These are phyloP conservation scores for Kentomonas sorsogonicus DNA, from an alignment of 208 protist species.

Conservation along the genomic window DNA sequence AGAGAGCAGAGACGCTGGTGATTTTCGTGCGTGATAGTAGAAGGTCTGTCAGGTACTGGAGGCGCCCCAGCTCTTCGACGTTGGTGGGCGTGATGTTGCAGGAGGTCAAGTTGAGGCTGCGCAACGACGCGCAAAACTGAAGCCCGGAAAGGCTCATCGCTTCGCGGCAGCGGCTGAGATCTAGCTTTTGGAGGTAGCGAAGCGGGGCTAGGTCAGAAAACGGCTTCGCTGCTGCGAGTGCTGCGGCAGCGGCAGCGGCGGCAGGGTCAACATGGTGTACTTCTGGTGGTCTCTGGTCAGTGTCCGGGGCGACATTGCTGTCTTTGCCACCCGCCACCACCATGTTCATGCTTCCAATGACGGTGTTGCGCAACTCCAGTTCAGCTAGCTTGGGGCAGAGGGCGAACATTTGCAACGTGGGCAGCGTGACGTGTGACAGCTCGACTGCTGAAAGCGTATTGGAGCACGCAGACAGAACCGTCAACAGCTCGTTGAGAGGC, in stretches of 20 bases:
- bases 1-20: conserved; percentile 12
- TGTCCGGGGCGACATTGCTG: too few relatives aligned
- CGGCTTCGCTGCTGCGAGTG: background rate
- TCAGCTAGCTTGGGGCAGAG: conserved; percentile 15
- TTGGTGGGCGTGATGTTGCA: conserved; percentile 14
- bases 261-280: background rate
- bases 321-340: background rate
- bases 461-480: conserved; percentile 15
- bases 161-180: conserved; percentile 12
- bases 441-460: conserved; percentile 16
- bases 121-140: conserved; percentile 11
- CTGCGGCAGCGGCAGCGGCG: background rate
- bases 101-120: conserved; percentile 17
- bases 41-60: conserved; percentile 16
- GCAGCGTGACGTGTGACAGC: conserved; percentile 12
- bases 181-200: conserved; percentile 9
- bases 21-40: conserved; percentile 18
- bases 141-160: conserved; percentile 19
- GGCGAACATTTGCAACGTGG: conserved; percentile 19
- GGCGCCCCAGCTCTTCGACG: conserved; percentile 12
- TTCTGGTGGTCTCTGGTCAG: too few relatives aligned
- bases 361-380: conserved; percentile 16
- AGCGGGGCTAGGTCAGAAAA: conserved; percentile 17
- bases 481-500: conserved; percentile 21
- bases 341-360: background rate